Base-by-base conservation (phyloP, 768 basidiomycete genomes). In the Suillus weaverae region DNA sequence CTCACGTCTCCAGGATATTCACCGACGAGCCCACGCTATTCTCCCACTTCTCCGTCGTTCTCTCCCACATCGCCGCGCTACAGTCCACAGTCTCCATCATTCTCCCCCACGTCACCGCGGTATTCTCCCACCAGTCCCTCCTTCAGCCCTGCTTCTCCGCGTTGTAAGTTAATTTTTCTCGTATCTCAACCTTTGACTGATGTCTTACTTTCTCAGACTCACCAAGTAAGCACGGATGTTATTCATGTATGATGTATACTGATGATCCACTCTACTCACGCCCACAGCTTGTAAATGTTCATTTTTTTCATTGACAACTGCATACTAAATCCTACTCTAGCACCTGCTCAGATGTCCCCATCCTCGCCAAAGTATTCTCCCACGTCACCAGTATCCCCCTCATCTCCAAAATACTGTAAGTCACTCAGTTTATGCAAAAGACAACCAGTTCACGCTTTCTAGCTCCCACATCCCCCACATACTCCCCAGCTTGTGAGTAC, bases 291-390 rank as follows among this genome's bases (percentile, higher is more conserved):
- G 90, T 91, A 77, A 75, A 89, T 84, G 6, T 26, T 46, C 35
- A 36, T 22, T 60, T 60, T 60, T 39, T 22, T 5, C 32, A 32
- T 56, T 41, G 46, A 35, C 48, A 30, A 61, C 66, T 64, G 50
- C 33, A 39, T 18, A 10, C 41, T 64, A 67, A 39, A 70, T 26
- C 63, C 59, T 62, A 65, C 66, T 54, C 63, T 70, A 90, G 90
- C 92, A 6, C 91, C 92, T 39, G 85, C 87, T 30, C 89, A 92
- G 62, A 85, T 91, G 81, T 95, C 95, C 9, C 95, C 94, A 0
- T 88, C 95, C 5, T 95, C 94, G 36, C 95, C 95, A 8, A 92
- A 90, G 71, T 97, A 95, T 77, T 95, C 94, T 13, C 96, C 96
- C 3, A 94, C 96, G 0, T 96, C 94, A 4, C 96, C 96, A 75